A percentile compares a stretch with the other conserved stretches of the same genome.
Evolutionary conservation across 441 rosid species (phyloP).

Genomic region (Erodium trifolium): DNA sequence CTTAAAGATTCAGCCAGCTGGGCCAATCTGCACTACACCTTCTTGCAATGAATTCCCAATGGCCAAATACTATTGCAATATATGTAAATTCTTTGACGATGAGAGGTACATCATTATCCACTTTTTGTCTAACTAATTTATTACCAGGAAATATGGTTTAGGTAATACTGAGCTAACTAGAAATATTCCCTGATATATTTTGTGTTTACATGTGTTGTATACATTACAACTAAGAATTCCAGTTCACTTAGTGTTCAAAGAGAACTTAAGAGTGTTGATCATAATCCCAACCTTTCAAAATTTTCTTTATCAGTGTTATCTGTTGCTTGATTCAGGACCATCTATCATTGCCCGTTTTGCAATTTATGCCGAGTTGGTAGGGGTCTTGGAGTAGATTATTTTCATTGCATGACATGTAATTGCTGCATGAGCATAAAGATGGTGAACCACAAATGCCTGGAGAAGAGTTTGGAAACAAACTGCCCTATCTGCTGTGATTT

Average conservation of each 20-base stretch:
- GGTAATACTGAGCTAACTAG: background rate
- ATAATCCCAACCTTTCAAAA: background rate
- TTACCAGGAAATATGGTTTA: background rate
- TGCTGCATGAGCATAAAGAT: conserved; percentile 61
- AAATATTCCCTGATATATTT: background rate
- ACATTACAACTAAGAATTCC: background rate
- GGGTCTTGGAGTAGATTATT: conserved; percentile 67
- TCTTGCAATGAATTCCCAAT: conserved; percentile 61
- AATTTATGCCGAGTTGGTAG: conserved; percentile 70
- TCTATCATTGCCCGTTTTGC: conserved; percentile 77
- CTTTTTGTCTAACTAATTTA: no score
- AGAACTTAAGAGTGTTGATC: background rate
- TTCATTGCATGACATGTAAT: conserved; percentile 78
- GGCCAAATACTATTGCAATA: conserved; percentile 82
- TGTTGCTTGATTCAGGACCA: conserved; percentile 33
- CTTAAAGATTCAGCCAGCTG: conserved; percentile 72
- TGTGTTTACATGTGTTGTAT: background rate
- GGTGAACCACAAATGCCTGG: conserved; percentile 62
- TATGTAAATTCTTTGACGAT: conserved; percentile 90
- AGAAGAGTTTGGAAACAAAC: conserved; percentile 66
- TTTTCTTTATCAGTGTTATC: background rate
- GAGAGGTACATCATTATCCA: conserved; percentile 46
- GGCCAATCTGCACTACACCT: conserved; percentile 56
- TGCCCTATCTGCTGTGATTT: conserved; percentile 74
- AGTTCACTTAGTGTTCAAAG: background rate